A percentile compares a stretch with the other conserved stretches of the same genome.
phyloP scores from a whole-genome alignment of 2,329 filamentous ascomycete genomes.

The Massarina eburnea region DNA sequence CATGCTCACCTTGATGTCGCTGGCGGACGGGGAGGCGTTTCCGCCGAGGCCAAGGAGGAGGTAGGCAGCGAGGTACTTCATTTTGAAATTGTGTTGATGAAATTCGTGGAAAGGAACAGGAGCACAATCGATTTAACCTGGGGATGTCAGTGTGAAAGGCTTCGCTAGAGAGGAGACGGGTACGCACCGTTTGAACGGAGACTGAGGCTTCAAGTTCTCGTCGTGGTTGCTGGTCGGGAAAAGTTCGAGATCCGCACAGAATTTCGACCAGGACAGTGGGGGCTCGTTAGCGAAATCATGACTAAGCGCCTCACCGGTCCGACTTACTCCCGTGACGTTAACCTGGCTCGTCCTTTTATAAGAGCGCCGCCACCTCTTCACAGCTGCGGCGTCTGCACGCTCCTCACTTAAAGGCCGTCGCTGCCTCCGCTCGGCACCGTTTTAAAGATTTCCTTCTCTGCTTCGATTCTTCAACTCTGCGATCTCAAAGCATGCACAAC shows the following conservation, averaged over 20 bases:
- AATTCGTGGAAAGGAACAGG: constrained; percentile 62
- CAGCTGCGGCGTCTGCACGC: constrained; percentile 15
- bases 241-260: constrained; percentile 42
- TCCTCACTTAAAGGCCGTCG: constrained; percentile 18
- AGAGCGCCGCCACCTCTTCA: constrained; percentile 19
- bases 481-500: constrained; percentile 38
- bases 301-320: constrained; percentile 9
- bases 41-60: constrained; percentile 93
- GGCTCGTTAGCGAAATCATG: constrained; percentile 5
- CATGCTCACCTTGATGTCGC: constrained; percentile 64
- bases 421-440: constrained; percentile 19
- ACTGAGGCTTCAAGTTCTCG: constrained; percentile 97
- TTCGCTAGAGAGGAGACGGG: constrained; percentile 1
- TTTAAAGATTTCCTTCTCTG: constrained; percentile 8
- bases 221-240: constrained; percentile 31
- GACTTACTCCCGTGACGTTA: constrained; percentile 6
- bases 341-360: constrained; percentile 8
- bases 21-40: constrained; percentile 83
- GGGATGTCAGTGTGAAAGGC: constrained; percentile 20
- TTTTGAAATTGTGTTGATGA: constrained; percentile 60
- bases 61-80: constrained; percentile 99
- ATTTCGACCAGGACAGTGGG: constrained; percentile 25
- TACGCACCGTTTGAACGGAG: constrained; percentile 88
- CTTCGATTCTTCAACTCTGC: constrained; percentile 6
- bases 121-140: constrained; percentile 89